Evolutionary conservation across 306 rosid genomes (phyloP).

Genomic region (Rosa rugosa): DNA sequence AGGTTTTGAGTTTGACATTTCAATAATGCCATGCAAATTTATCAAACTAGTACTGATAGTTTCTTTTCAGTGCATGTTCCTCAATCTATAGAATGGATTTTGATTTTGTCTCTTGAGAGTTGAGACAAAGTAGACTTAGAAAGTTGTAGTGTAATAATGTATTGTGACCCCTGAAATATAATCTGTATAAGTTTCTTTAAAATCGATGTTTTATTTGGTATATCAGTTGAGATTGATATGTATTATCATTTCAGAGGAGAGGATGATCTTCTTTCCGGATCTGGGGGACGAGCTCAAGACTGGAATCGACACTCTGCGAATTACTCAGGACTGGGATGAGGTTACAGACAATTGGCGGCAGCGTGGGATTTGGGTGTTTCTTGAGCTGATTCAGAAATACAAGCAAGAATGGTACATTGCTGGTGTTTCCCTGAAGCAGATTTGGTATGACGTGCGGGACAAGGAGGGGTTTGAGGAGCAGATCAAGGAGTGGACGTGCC

Average conservation of each 20-base stretch:
- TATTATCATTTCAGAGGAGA: slow-evolving; percentile 35
- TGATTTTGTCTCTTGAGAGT: no score
- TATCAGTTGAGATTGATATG: not conserved
- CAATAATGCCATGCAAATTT: no score
- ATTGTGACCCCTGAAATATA: no score
- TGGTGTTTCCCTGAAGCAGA: slow-evolving; percentile 64
- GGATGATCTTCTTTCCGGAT: slow-evolving; percentile 75
- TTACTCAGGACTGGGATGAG: slow-evolving; percentile 79
- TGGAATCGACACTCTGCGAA: slow-evolving; percentile 41
- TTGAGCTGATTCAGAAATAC: slow-evolving; percentile 62
- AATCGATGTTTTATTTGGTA: no score
- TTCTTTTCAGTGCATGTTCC: no score
- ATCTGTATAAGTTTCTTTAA: no score
- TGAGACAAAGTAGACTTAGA: no score
- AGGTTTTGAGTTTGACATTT: not conserved
- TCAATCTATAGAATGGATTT: no score
- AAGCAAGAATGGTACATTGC: slow-evolving; percentile 35
- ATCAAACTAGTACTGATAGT: no score
- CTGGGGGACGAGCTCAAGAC: slow-evolving; percentile 68
- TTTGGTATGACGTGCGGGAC: slow-evolving; percentile 71
- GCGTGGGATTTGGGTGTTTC: slow-evolving; percentile 71
- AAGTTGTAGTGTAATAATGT: no score
- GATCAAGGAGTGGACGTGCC: slow-evolving; percentile 68
- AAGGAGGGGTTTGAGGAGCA: slow-evolving; percentile 34
- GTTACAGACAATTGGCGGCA: slow-evolving; percentile 49